Evolutionary conservation across 2,329 filamentous ascomycete genomes (phyloP).

Genomic region (Ceratocystis ficicola): DNA sequence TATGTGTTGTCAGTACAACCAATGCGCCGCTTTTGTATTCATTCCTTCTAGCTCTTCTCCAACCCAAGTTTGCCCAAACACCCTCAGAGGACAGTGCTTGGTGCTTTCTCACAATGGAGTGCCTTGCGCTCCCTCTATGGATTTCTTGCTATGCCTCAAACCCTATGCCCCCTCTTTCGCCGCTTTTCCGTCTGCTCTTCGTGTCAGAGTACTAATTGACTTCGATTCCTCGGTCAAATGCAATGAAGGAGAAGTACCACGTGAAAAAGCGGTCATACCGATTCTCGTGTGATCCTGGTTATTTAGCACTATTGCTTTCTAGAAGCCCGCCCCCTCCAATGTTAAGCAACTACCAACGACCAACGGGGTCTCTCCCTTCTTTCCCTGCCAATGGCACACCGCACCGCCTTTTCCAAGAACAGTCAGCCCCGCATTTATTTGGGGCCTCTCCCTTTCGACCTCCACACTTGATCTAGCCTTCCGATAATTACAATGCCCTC

Average conservation of each 20-base stretch:
- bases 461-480: neutral
- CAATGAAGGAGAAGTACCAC: neutral
- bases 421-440: neutral
- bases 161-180: neutral
- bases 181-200: neutral
- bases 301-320: neutral
- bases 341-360: neutral
- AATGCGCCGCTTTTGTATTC: too few species aligned
- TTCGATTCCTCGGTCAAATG: neutral
- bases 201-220: neutral
- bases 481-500: too few species aligned
- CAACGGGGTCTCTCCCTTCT: neutral
- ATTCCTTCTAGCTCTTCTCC: neutral
- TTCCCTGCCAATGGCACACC: neutral
- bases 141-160: too few species aligned
- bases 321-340: neutral
- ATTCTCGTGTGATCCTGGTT: neutral
- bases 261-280: neutral
- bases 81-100: too few species aligned
- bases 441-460: neutral
- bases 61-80: neutral
- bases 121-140: too few species aligned
- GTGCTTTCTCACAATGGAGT: too few species aligned
- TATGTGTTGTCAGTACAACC: too few species aligned
- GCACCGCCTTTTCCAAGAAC: neutral